phyloP scores from a whole-genome alignment of 108 stramenopile genomes.

The Cylindrotheca closterium region DNA sequence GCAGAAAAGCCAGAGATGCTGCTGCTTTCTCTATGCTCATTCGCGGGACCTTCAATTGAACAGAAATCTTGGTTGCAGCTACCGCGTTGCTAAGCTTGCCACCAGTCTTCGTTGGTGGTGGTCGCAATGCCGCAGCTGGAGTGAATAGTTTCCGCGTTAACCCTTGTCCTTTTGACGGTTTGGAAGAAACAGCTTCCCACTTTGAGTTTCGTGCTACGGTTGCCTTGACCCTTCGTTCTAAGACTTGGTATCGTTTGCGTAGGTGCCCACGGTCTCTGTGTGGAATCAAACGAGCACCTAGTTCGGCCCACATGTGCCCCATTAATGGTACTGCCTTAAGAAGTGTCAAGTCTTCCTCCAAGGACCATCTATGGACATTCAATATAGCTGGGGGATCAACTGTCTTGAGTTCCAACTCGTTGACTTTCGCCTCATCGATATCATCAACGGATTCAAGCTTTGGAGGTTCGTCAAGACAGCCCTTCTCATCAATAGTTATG shows the following conservation, averaged over 20 bases:
- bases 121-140: constrained; percentile 3
- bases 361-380: constrained; percentile 85
- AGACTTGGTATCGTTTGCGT: constrained; percentile 83
- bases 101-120: neutral
- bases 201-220: constrained; percentile 24
- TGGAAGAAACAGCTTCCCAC: constrained; percentile 1
- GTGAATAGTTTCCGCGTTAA: neutral
- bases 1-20: constrained; percentile 22
- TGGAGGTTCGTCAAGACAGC: constrained; percentile 58
- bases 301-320: constrained; percentile 84
- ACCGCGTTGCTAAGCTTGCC: constrained; percentile 6
- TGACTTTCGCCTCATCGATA: constrained; percentile 46
- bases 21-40: constrained; percentile 32
- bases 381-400: constrained; percentile 75
- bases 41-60: neutral
- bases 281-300: constrained; percentile 69
- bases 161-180: neutral
- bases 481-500: constrained; percentile 64
- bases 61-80: constrained; percentile 5
- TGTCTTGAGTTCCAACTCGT: constrained; percentile 32
- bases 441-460: constrained; percentile 50
- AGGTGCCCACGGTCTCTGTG: constrained; percentile 85
- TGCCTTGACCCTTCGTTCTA: constrained; percentile 73
- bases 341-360: constrained; percentile 82
- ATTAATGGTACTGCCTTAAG: constrained; percentile 78